Base-by-base conservation (phyloP, 2,329 filamentous ascomycete species). In the Verticillium zaregamsianum region DNA sequence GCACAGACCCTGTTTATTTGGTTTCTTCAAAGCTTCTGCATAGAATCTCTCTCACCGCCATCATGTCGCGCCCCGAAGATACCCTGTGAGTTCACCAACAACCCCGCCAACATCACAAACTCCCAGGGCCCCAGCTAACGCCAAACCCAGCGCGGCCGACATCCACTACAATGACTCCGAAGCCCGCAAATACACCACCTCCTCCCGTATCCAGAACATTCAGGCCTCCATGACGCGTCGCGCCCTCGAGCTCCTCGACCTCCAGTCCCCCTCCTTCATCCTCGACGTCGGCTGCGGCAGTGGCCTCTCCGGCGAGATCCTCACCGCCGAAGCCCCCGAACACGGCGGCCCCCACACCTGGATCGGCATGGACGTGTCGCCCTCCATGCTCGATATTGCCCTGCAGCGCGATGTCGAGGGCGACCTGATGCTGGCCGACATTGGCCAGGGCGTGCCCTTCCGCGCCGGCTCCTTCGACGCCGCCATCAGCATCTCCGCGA, bases 231-330 rank as follows among this genome's bases (percentile, higher is more conserved):
- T 99, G 95, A 97, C 95, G 32, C 85, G 92, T 68, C 91, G 95
- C 61, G 95, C 95, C 37, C 90, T 99, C 66, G 90, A 95, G 72
- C 90, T 99, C 17, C 92, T 99, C 69, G 85, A 92, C 72, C 89
- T 99, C 55, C 79, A 83, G 54, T 79, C 82, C 0, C 91, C 95
- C 4, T 96, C 92, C 6, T 79, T 98, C 59, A 93, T 99, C 72
- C 91, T 99, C 73, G 95, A 99, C 74, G 80, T 98, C n/a, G 95
- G 95, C 74, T 98, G 95, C 76, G 95, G 95, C 71, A 96, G 91
- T 68, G 95, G 95, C 15, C 87, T 99, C 25, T 96, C 92, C 0
- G 95, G 95, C 72, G 93, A 97, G 74, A 97, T 98, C 63, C 86
- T 99, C 55, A 93, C 92, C 14, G 81, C 87, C n/a, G 79, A 90